Base-by-base conservation (phyloP, 257 asterid genomes). In the Salvia miltiorrhiza region DNA sequence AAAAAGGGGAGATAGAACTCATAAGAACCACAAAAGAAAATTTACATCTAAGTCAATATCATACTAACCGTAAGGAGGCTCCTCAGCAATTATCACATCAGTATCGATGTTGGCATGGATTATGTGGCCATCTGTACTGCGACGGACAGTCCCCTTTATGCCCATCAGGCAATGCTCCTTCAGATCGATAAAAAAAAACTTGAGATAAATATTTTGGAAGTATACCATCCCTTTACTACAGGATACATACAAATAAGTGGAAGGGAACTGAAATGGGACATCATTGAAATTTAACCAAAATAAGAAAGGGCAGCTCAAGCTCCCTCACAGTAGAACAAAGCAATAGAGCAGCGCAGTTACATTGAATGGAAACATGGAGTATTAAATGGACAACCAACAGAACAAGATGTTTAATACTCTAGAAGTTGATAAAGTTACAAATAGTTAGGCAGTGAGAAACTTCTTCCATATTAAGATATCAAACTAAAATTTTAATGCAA, bases 111-210 rank as follows among this genome's bases (percentile, higher is more conserved):
- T 94, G 78, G 99, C 96, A 84, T 94, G 99, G 72, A 94, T 91
- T 73, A 94, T 91, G 87, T 94, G 99, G 45, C 97, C 97, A 78
- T 94, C 99, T 41, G 96, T 86, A 85, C 97, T 91, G 81, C 97
- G 97, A 61, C 99, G 97, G 21, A 94, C 97, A 37, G 97, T 94
- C 76, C 99, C 97, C 78, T 89, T 94, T 75, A 94, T 91, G 40
- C 97, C 99, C 97, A 94, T 89, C 81, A 94, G 79, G 85, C 97
- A 94, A 69, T 94, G 97, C 82, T 94, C 99, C 99, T 93, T 76
- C 74, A 76, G 39, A 65, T 69, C 47, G 75, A 77, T 30, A 49
- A 77, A 74, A 45, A n/a, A 65, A 41, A 70, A 49, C 57, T 32
- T 75, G 39, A 67, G 71, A 54, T 49, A 33, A 68, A 49, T 14